These are phyloP conservation scores for Cruciata laevipes DNA, from an alignment of 257 asterid species.

Conservation along the genomic window DNA sequence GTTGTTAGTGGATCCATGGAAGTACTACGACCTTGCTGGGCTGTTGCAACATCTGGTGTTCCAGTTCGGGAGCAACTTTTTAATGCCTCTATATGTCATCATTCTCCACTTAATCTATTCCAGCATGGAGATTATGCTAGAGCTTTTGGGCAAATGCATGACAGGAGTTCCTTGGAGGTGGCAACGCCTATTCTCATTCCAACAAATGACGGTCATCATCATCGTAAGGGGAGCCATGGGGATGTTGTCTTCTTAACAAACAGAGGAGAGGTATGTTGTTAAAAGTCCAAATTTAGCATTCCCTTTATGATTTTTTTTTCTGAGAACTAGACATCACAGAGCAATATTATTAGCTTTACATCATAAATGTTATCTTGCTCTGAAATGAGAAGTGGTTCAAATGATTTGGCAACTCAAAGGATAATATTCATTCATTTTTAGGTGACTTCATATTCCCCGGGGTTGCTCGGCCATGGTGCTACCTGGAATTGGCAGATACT, in stretches of 20 bases:
- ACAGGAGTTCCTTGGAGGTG: constrained; percentile 69
- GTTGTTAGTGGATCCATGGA: constrained; percentile 95
- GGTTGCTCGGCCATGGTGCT: constrained; percentile 80
- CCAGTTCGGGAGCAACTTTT: constrained; percentile 93
- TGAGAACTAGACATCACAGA: too few species aligned
- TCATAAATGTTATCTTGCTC: neutral
- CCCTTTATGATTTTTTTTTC: too few species aligned
- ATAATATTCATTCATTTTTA: constrained; percentile 27
- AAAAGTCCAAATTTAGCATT: too few species aligned
- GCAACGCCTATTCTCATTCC: constrained; percentile 91
- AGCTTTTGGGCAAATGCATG: constrained; percentile 51
- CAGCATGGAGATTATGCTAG: constrained; percentile 79
- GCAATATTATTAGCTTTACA: too few species aligned
- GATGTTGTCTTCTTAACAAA: constrained; percentile 90
- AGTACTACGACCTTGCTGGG: constrained; percentile 97
- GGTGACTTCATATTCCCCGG: constrained; percentile 96
- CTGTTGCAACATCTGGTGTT: constrained; percentile 96
- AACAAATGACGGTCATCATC: constrained; percentile 77
- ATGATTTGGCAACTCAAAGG: neutral
- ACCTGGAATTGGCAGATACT: constrained; percentile 87
- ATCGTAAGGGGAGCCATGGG: constrained; percentile 86
- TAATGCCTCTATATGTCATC: constrained; percentile 95
- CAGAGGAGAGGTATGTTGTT: constrained; percentile 80
- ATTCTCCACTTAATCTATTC: constrained; percentile 76
- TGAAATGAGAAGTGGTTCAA: constrained; percentile 5